Base-by-base conservation (phyloP, 305 asterid genomes). In the Rubia peregrina region DNA sequence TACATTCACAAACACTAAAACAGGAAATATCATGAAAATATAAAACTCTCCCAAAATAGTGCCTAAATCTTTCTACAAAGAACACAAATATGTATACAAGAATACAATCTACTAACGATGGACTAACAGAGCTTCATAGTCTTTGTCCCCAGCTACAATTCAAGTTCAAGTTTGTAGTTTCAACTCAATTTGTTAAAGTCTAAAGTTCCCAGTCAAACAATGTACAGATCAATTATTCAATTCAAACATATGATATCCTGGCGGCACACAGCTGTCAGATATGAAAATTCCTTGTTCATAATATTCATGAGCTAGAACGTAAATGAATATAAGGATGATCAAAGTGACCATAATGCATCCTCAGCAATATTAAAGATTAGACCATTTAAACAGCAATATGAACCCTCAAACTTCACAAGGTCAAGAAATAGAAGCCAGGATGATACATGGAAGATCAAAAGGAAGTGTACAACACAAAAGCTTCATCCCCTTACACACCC, bases 281-380 rank as follows among this genome's bases (percentile, higher is more conserved):
- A 65, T 41, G 33, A n/a, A n/a, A 41, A 38, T 65, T n/a, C 7
- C 66, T 41, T 42, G 68, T 66, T 24, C 57, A 73, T 67, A 17
- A 67, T 40, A 12, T 67, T 19, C 62, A 67, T n/a, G 4, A 17
- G 36, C 42, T 0, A 26, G 1, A 49, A 16, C 40, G 0, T 63
- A n/a, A 68, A 69, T 0, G 11, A 60, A 12, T 59, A 48, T 33
- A 68, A 30, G 40, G 68, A 68, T 61, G 9, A 14, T 57, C 16
- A 41, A 55, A 24, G 61, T 22, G 26, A n/a, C 62, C 30, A 9
- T 22, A 57, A 10, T 57, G 56, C 9, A 57, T 33, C 6, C 40
- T 40, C 7, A 14, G 30, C 19, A 11, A 36, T 13, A 43, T 43
- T 5, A 49, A 51, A 22, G 14, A 38, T 2, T 33, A 19, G 16